Evolutionary conservation across 805 yeast species (phyloP).

Genomic region (Clavispora santaluciae): DNA sequence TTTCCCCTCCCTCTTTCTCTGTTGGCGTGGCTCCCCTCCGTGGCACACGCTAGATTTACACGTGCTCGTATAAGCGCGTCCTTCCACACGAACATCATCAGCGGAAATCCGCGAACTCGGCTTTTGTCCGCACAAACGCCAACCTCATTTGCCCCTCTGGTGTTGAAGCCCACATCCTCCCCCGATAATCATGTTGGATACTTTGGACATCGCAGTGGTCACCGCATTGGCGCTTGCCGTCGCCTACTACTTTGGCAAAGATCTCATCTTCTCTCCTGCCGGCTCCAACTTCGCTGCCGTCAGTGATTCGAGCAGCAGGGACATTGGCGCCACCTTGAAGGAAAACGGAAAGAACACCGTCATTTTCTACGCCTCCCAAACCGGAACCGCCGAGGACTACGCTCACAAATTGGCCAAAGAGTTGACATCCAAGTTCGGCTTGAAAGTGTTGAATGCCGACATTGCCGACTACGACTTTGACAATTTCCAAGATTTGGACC

Average conservation of each 20-base stretch:
- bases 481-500: conserved; percentile 58
- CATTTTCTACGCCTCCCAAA: conserved; percentile 90
- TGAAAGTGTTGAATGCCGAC: conserved; percentile 81
- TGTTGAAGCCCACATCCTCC: background rate
- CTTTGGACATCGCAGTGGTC: conserved; percentile 66
- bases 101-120: background rate
- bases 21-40: background rate
- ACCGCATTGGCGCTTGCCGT: conserved; percentile 63
- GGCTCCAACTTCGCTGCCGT: conserved; percentile 29
- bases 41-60: background rate
- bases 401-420: conserved; percentile 89
- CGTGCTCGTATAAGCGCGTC: background rate
- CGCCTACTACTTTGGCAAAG: conserved; percentile 63
- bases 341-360: conserved; percentile 68
- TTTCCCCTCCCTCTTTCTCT: background rate
- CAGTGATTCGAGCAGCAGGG: conserved; percentile 38
- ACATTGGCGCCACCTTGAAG: conserved; percentile 52
- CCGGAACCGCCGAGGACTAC: conserved; percentile 98
- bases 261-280: conserved; percentile 35
- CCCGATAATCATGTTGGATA: conserved; percentile 54
- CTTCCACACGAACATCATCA: background rate
- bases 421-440: conserved; percentile 72
- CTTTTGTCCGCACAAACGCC: background rate
- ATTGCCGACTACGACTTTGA: conserved; percentile 86
- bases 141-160: too few species aligned